Conservation (phyloP, 768 basidiomycete species). For the Daedaleopsis sinensis region DNA sequence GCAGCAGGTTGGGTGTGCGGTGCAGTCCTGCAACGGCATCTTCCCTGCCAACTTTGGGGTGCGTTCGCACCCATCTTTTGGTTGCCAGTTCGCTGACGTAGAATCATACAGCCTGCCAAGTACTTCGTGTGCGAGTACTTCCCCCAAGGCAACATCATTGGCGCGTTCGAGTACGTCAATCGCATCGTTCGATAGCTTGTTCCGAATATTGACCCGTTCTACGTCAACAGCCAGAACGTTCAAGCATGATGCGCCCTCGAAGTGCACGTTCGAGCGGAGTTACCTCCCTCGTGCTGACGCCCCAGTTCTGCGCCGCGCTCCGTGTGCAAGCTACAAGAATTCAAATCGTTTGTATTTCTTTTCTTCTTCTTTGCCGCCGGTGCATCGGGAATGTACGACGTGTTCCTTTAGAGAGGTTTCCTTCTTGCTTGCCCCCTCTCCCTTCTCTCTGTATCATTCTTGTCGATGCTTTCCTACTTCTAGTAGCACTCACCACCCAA, state of each 20-base stretch:
- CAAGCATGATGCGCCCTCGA: constrained; percentile 20
- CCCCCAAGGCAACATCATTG: constrained; percentile 64
- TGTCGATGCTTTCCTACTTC: constrained; percentile 3
- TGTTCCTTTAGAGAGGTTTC: constrained; percentile 7
- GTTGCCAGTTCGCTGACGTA: not conserved
- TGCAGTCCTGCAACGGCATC: constrained; percentile 57
- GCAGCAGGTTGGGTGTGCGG: constrained; percentile 65
- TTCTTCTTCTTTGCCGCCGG: constrained; percentile 17
- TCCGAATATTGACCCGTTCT: not conserved
- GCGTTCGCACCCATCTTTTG: constrained; percentile 27
- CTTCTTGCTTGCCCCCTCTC: not conserved
- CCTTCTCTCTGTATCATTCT: constrained; percentile 18
- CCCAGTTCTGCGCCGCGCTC: not conserved
- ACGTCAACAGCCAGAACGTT: constrained; percentile 33
- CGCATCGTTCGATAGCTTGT: not conserved
- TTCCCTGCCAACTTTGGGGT: constrained; percentile 60
- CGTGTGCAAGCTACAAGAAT: not conserved
- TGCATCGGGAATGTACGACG: constrained; percentile 25
- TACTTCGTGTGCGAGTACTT: constrained; percentile 75
- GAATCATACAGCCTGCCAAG: constrained; percentile 46
- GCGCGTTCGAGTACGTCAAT: constrained; percentile 57
- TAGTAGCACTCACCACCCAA: not conserved
- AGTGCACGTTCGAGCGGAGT: not conserved
- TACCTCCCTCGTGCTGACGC: not conserved
- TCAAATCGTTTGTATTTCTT: constrained; percentile 8